A percentile compares a stretch with the other conserved stretches of the same genome.
These are phyloP conservation scores for Dryas integrifolia DNA, from an alignment of 331 rosid species.

Conservation along the genomic window DNA sequence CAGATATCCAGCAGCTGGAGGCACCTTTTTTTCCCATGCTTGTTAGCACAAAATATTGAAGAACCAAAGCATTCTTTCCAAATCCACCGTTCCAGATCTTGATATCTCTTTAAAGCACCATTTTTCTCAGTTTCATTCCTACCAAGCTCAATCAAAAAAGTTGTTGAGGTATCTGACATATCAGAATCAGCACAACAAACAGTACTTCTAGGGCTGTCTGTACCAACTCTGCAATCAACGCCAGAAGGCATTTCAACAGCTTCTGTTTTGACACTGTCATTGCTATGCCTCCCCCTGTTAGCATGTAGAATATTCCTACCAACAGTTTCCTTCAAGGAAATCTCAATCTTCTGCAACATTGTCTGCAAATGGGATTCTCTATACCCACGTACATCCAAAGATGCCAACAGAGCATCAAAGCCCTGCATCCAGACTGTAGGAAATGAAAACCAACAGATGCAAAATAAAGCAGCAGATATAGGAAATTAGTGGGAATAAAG, in stretches of 20 bases:
- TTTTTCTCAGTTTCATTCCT: conserved; percentile 42
- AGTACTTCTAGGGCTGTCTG: conserved; percentile 35
- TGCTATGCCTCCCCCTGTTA: conserved; percentile 29
- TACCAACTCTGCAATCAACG: conserved; percentile 28
- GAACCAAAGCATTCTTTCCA: conserved; percentile 52
- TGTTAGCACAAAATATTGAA: conserved; percentile 43
- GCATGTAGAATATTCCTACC: conserved; percentile 32
- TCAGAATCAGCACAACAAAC: conserved; percentile 39
- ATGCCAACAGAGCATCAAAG: conserved; percentile 62
- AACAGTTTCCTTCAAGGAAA: conserved; percentile 52
- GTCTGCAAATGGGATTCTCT: conserved; percentile 72
- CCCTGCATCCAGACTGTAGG: conserved; percentile 44
- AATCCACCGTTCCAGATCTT: conserved; percentile 71
- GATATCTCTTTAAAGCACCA: conserved; percentile 52
- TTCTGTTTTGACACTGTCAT: conserved; percentile 32
- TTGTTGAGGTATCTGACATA: conserved; percentile 47
- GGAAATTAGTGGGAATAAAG: not conserved
- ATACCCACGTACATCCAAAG: conserved; percentile 68
- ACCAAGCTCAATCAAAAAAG: conserved; percentile 59
- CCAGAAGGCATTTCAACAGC: conserved; percentile 27
- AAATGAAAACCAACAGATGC: conserved; percentile 11
- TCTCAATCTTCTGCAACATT: conserved; percentile 56
- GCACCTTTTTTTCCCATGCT: conserved; percentile 51
- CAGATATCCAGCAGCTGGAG: conserved; percentile 44
- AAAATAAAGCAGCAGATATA: not conserved